Evolutionary conservation across 1,284 basidiomycete genomes (phyloP), one percentile per base, ranked within the genome.

Genomic region (Kwoniella shivajii): DNA sequence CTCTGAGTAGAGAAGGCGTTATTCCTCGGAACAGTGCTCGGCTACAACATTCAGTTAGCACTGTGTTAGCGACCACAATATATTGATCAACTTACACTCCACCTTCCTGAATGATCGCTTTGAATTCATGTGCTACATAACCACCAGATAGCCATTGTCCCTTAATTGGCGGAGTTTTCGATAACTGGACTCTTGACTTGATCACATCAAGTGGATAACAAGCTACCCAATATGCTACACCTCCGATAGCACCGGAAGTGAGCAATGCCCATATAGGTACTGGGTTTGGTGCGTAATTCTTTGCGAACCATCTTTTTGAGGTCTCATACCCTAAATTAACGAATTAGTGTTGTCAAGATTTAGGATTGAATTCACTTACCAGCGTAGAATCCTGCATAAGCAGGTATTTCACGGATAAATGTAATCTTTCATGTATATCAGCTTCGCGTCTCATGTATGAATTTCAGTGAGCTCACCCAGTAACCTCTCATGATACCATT

Each of bases 401-500:
- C 94, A 3, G 94, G 94, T 42, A 96, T 92, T 76, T 98, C 95
- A 66, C 93, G 82, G 0, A 86, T 84, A 27, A 97, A 86, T 0
- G 95, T 98, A n/a, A 94, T 84, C 90, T 92, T 36, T 20, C 18
- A 31, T 55, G 14, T 43, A 42, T 46, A 31, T 47, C 14, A 45
- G 42, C 1, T 38, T 20, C 26, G 20, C 36, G 14, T 14, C 16
- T 2, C 6, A 16, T 43, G 6, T 33, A 37, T 26, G 37, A 27
- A 30, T 20, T 27, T 10, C 14, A 4, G 31, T 20, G n/a, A 9
- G 64, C 83, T 48, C 60, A 91, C 91, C 92, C 93, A 96, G 75
- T 93, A 98, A 0, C 95, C 95, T 31, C 95, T 82, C 93, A 98
- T 96, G 50, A 98, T 84, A 7, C 95, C 95, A 57, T 85, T 83